Percentiles rank a stretch among this genome's conserved stretches.
Conservation (phyloP, 31 red algal genomes). For the Endocladia muricata region DNA sequence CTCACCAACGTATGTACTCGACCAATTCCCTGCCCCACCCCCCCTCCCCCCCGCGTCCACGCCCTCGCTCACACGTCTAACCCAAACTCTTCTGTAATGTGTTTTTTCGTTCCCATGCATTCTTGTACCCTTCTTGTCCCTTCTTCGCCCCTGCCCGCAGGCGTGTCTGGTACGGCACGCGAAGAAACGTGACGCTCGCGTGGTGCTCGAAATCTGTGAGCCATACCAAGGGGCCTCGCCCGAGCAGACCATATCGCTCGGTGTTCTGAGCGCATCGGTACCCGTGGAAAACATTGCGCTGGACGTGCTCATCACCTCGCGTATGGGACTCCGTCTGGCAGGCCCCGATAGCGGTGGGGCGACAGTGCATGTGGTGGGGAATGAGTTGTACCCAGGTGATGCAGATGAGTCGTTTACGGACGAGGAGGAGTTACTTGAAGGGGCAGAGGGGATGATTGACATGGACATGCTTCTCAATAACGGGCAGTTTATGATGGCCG, state of each 20-base stretch:
- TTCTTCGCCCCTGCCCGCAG: background rate
- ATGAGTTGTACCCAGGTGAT: conserved; percentile 6
- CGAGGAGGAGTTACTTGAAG: conserved; percentile 11
- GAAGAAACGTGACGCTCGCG: conserved; percentile 12
- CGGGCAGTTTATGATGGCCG: background rate
- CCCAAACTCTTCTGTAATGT: background rate
- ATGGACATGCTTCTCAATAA: background rate
- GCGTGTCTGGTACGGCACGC: conserved; percentile 9
- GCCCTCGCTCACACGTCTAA: background rate
- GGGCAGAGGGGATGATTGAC: conserved; percentile 7
- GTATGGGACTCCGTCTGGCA: conserved; percentile 53
- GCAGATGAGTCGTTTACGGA: conserved; percentile 4
- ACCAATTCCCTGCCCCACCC: background rate
- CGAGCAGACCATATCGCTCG: conserved; percentile 27
- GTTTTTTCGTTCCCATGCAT: too few species aligned
- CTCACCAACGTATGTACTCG: conserved; percentile 20
- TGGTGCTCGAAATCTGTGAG: conserved; percentile 54
- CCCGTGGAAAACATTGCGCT: conserved; percentile 39
- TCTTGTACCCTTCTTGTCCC: too few species aligned
- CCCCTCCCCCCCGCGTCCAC: background rate
- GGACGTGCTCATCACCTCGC: conserved; percentile 37
- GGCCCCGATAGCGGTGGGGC: conserved; percentile 49
- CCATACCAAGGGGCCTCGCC: conserved; percentile 1
- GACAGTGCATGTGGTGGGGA: conserved; percentile 55
- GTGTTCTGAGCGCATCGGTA: conserved; percentile 19